Evolutionary conservation across 352 stramenopile species (phyloP), one percentile per base, ranked within the genome.

Genomic region (Pythium vanterpoolii): DNA sequence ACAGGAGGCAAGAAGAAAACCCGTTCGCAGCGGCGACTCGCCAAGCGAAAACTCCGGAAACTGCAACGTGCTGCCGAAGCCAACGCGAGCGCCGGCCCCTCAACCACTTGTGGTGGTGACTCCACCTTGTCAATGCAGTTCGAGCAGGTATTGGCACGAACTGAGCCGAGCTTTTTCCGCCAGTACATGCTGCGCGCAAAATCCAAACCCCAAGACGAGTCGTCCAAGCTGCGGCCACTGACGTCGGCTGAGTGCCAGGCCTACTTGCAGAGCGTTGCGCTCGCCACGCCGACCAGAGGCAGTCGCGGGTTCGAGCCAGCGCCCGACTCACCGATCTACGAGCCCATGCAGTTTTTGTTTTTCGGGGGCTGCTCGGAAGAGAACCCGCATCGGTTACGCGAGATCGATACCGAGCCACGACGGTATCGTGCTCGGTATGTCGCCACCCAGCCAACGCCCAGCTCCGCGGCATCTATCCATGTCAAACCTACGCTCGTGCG

Each of bases 281-380:
- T 65, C 5, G 33, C 53, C 18, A 31, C 42, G 19, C 51, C 51
- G 43, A 66, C 59, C 59, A 56, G 33, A 39, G 59, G 59, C 1
- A 66, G 59, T 66, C 50, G 51, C 56, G 24, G 51, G 16, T 18
- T 52, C 9, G 19, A 33, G 4, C 39, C 45, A 4, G 10, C 45
- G 16, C 26, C 45, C 4, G 56, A 55, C 3, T 48, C 52, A 19
- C 24, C 46, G 1, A 11, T n/a, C 7, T 31, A 19, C 1, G 50
- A 57, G 14, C 72, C 57, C 0, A 78, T 83, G 49, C 66, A 86
- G 49, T 88, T 88, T 48, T 60, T 88, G 6, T 86, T 88, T 62
- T 88, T 83, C 56, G 56, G 55, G 0, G 73, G 78, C 1, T 71
- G 62, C 27, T 56, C 74, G 1, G 72, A 86, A 6, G 63, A 79